Conservation (phyloP, 257 asterid species). For the Solanum clarkiae region DNA sequence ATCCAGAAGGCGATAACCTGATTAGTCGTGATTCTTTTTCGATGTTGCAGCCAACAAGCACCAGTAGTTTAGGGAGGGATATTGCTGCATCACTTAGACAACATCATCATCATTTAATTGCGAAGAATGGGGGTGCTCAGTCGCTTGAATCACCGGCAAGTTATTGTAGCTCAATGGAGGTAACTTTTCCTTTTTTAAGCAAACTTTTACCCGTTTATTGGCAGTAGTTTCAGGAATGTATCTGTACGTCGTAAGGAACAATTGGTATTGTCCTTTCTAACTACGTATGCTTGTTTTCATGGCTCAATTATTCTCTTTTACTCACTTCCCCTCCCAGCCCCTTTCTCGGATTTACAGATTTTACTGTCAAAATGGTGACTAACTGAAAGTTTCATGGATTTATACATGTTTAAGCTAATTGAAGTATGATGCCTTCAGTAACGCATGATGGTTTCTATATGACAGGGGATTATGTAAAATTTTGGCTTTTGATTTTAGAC, state of each 20-base stretch:
- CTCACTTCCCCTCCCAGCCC: neutral
- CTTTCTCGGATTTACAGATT: neutral
- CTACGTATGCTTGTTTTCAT: neutral
- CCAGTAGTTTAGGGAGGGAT: conserved; percentile 16
- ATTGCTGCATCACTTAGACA: conserved; percentile 20
- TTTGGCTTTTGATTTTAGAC: neutral
- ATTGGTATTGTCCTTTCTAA: neutral
- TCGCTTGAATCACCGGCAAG: conserved; percentile 45
- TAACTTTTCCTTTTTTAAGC: conserved; percentile 1
- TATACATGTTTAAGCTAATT: neutral
- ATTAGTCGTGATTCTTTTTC: neutral
- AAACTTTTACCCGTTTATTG: neutral
- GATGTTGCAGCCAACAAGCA: conserved; percentile 24
- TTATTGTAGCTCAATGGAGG: conserved; percentile 70
- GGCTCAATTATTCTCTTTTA: neutral
- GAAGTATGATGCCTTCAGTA: neutral
- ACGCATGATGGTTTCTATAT: neutral
- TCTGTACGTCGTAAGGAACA: neutral
- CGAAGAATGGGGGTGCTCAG: conserved; percentile 22
- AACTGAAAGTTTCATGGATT: neutral
- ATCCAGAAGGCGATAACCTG: neutral
- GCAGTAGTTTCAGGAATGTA: neutral
- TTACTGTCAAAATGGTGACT: neutral
- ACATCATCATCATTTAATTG: conserved; percentile 19
- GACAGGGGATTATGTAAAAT: neutral